Evolutionary conservation across 768 basidiomycete species (phyloP).

Genomic region (Termitomyces sp.): DNA sequence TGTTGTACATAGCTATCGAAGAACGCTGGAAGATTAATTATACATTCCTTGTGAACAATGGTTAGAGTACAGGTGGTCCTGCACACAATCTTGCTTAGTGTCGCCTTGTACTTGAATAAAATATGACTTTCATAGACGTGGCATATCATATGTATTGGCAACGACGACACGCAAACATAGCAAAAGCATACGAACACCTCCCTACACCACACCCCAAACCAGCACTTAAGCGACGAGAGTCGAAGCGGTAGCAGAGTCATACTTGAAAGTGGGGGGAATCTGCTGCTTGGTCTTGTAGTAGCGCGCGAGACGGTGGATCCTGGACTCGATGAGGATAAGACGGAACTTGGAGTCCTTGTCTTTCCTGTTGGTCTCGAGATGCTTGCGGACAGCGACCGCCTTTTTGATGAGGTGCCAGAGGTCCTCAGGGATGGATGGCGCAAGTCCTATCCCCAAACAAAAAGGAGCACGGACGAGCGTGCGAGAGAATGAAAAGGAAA

Average conservation of each 20-base stretch:
- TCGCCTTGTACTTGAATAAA: too few species aligned
- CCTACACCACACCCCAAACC: neutral
- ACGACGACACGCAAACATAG: neutral
- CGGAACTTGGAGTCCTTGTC: constrained; percentile 97
- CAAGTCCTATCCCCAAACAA: constrained; percentile 81
- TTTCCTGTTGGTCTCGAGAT: constrained; percentile 96
- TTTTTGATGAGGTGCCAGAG: constrained; percentile 99
- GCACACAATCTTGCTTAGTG: too few species aligned
- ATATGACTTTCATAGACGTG: neutral
- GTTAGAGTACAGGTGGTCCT: too few species aligned
- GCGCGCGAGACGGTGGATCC: constrained; percentile 94
- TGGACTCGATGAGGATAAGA: constrained; percentile 97
- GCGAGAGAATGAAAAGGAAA: constrained; percentile 6
- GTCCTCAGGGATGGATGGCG: constrained; percentile 97
- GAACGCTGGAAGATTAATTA: too few species aligned
- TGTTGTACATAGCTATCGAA: too few species aligned
- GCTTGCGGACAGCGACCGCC: constrained; percentile 98
- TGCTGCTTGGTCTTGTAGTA: constrained; percentile 99
- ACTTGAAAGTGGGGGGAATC: constrained; percentile 97
- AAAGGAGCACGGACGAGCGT: constrained; percentile 30
- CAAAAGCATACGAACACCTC: neutral
- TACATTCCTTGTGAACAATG: too few species aligned
- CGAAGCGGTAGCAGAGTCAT: constrained; percentile 93
- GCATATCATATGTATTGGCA: neutral
- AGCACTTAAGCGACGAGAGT: constrained; percentile 73